These are phyloP conservation scores for Luffa acutangula DNA, from an alignment of 306 rosid species.

Conservation along the genomic window DNA sequence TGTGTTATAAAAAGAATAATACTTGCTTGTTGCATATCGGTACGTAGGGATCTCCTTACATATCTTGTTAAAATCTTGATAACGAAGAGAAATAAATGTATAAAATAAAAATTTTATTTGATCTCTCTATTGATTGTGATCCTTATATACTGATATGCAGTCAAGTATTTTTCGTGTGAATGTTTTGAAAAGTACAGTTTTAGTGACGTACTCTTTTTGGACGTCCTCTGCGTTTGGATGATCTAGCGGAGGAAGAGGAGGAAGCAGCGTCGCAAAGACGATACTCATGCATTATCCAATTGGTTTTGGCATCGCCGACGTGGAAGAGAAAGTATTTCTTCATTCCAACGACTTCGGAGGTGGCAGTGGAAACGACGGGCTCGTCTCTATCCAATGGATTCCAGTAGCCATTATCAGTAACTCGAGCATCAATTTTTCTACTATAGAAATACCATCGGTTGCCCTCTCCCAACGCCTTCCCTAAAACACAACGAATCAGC, in stretches of 20 bases:
- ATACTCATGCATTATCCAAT: constrained; percentile 90
- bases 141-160: no score
- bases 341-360: constrained; percentile 47
- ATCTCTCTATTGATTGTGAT: no score
- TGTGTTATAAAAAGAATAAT: no score
- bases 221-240: constrained; percentile 50
- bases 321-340: constrained; percentile 56
- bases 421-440: constrained; percentile 54
- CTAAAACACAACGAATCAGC: constrained; percentile 20
- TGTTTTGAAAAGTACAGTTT: no score
- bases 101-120: no score
- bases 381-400: constrained; percentile 61
- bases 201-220: constrained; percentile 36
- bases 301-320: constrained; percentile 58
- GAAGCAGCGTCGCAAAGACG: constrained; percentile 40
- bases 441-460: constrained; percentile 88
- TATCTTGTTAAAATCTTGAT: no score
- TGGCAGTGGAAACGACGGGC: constrained; percentile 32
- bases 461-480: constrained; percentile 81
- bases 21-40: no score
- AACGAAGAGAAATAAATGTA: no score
- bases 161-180: no score
- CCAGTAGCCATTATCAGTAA: constrained; percentile 65
- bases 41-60: no score
- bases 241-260: constrained; percentile 16